phyloP scores from a whole-genome alignment of 169 alveolate genomes.

The Eimeria falciformis region DNA sequence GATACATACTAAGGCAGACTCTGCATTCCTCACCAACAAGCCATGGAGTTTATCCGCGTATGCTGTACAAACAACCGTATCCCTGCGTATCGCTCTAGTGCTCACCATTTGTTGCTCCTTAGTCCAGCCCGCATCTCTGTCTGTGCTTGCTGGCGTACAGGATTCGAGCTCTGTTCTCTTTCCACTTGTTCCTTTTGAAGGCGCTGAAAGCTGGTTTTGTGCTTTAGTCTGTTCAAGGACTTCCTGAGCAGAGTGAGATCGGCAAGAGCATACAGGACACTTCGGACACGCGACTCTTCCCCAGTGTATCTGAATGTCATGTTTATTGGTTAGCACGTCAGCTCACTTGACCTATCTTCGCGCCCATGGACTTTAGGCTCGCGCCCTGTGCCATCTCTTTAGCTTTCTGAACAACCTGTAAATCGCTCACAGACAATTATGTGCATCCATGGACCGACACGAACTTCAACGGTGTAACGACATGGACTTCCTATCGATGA shows the following conservation, averaged over 20 bases:
- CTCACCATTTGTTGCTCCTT: conserved; percentile 82
- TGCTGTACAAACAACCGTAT: no score
- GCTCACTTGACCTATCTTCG: conserved; percentile 64
- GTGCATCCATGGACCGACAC: no score
- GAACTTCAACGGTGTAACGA: no score
- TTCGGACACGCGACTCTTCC: no score
- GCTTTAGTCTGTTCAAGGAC: background rate
- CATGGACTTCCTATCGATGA: no score
- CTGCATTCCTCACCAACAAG: no score
- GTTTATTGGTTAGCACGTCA: no score
- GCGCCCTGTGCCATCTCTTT: conserved; percentile 77
- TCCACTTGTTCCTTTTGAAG: background rate
- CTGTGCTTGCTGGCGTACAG: background rate
- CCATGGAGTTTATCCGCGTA: no score
- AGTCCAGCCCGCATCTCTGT: conserved; percentile 75
- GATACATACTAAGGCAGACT: no score
- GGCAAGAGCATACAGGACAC: background rate
- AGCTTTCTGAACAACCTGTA: conserved; percentile 79
- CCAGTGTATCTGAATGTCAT: no score
- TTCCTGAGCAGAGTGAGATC: background rate
- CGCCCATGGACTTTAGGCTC: conserved; percentile 64
- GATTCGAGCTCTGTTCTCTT: background rate
- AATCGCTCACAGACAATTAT: no score
- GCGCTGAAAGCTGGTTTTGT: background rate
- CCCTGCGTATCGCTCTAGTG: background rate